Evolutionary conservation across 495 filamentous ascomycete species (phyloP), one percentile per base, ranked within the genome.

Genomic region (Peziza echinospora): DNA sequence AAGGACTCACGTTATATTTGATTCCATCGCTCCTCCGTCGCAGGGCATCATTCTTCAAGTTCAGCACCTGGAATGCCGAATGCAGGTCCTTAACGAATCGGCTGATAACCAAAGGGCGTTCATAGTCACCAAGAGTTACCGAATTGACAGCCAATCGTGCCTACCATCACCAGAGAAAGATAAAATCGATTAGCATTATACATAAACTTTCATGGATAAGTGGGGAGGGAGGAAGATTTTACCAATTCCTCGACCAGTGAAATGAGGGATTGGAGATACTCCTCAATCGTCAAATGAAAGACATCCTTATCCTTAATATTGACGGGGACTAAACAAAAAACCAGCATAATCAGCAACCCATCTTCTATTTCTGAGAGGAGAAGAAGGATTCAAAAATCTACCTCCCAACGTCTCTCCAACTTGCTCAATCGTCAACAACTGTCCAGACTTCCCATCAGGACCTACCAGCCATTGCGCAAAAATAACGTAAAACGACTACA

Each of bases 261-360:
- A 42, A 87, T 84, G 37, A 94, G 67, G 6, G 80, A 77, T 40
- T 85, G 77, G 3, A 97, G 76, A 62, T 97, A 97, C 60, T 97
- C 89, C 64, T 97, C 89, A 56, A 93, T 85, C 24, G 84, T 87
- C 49, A 97, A 65, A 60, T 96, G 89, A 71, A 97, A 97, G 22
- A 75, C 71, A 62, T 96, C 91, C 50, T 71, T 61, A 50, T 82
- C 80, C 63, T 92, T 93, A 51, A 94, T 72, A 59, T 93, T 94
- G 53, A 92, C 77, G 21, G 89, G 91, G n/a, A 96, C 89, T 93
- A 51, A n/a, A n/a, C n/a, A n/a, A n/a, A n/a, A n/a, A n/a, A n/a
- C n/a, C n/a, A n/a, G n/a, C n/a, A n/a, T n/a, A n/a, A n/a, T n/a
- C n/a, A n/a, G n/a, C n/a, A n/a, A n/a, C n/a, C n/a, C n/a, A n/a